Percentiles rank a stretch among this genome's conserved stretches.
Conservation (phyloP, 305 asterid genomes). For the Nicotiana rustica region DNA sequence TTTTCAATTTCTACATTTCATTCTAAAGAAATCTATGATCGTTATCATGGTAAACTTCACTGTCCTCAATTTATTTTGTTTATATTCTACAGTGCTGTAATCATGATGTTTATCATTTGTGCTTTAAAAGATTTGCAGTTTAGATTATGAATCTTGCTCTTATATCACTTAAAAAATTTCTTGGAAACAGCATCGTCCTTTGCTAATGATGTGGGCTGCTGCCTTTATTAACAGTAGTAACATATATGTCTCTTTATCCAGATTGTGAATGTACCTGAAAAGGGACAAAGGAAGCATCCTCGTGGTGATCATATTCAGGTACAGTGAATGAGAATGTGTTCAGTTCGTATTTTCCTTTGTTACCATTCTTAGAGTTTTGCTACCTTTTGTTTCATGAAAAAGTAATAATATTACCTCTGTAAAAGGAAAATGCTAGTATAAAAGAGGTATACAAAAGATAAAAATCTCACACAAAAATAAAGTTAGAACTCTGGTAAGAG, state of each 20-base stretch:
- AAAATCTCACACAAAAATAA: neutral
- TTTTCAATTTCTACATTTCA: slow-evolving; percentile 23
- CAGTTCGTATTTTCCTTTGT: neutral
- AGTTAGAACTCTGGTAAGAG: neutral
- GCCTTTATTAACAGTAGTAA: neutral
- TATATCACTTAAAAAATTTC: neutral
- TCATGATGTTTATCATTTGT: neutral
- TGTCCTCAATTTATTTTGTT: neutral
- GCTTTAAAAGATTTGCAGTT: slow-evolving; percentile 8
- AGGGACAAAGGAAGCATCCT: slow-evolving; percentile 95
- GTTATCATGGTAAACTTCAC: slow-evolving; percentile 7
- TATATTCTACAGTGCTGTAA: neutral
- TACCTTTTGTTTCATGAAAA: neutral
- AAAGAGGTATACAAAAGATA: neutral
- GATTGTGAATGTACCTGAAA: slow-evolving; percentile 96
- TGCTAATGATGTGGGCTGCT: slow-evolving; percentile 14
- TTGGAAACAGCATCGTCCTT: neutral
- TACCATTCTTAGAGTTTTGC: neutral
- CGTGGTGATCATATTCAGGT: slow-evolving; percentile 96
- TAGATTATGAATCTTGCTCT: slow-evolving; percentile 3
- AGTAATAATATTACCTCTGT: slow-evolving; percentile 6
- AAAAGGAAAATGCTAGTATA: slow-evolving; percentile 1
- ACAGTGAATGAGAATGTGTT: slow-evolving; percentile 38
- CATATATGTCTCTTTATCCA: slow-evolving; percentile 42
- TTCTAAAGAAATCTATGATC: slow-evolving; percentile 7